These are phyloP conservation scores for Clarkia xantiana DNA, from an alignment of 345 rosid genomes.

Conservation along the genomic window DNA sequence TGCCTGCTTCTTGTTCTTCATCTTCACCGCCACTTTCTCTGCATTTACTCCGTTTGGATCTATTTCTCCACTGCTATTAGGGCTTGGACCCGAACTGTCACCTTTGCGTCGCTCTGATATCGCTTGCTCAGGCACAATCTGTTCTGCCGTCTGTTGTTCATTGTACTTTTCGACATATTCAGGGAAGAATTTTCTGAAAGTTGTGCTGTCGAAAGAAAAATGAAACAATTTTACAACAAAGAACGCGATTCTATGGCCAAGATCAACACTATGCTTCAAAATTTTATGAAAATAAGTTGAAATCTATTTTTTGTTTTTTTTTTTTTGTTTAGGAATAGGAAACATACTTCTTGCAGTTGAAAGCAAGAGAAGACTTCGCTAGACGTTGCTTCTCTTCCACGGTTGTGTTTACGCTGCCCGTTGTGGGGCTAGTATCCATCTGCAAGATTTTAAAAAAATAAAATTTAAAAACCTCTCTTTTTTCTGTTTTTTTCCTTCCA, in stretches of 20 bases:
- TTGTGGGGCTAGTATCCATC: constrained; percentile 97
- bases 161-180: constrained; percentile 75
- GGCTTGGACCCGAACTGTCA: constrained; percentile 14
- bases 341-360: constrained; percentile 90
- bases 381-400: constrained; percentile 68
- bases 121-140: constrained; percentile 25
- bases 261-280: no score
- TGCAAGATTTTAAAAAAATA: constrained; percentile 13
- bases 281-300: no score
- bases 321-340: no score
- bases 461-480: no score
- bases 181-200: constrained; percentile 83
- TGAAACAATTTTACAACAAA: background rate
- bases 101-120: constrained; percentile 27
- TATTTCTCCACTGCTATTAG: constrained; percentile 27
- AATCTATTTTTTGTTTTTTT: no score
- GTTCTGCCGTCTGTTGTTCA: constrained; percentile 45
- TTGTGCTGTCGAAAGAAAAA: constrained; percentile 31
- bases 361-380: constrained; percentile 84
- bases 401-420: constrained; percentile 83
- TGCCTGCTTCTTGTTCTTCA: constrained; percentile 44
- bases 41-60: constrained; percentile 9
- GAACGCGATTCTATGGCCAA: background rate
- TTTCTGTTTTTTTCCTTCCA: no score
- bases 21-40: constrained; percentile 13